Percentiles rank a stretch among this genome's conserved stretches.
These are phyloP conservation scores for Kernera saxatilis DNA, from an alignment of 345 rosid species.

Conservation along the genomic window DNA sequence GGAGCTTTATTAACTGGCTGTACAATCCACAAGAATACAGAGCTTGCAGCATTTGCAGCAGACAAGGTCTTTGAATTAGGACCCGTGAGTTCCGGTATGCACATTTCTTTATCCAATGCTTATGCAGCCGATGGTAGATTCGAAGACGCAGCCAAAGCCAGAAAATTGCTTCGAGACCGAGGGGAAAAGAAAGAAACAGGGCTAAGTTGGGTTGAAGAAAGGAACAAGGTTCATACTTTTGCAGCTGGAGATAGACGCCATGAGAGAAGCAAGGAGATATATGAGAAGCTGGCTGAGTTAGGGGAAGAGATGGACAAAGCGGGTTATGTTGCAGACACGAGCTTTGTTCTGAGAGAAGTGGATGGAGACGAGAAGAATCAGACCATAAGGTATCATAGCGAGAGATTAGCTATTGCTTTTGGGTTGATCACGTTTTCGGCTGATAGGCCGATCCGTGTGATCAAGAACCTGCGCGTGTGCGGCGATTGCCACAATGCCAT, in stretches of 20 bases:
- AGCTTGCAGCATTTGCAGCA: conserved; percentile 77
- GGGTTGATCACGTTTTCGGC: conserved; percentile 56
- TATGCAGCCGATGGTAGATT: conserved; percentile 91
- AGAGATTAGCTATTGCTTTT: conserved; percentile 75
- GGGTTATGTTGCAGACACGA: conserved; percentile 83
- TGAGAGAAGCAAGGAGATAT: conserved; percentile 50
- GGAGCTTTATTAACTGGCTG: conserved; percentile 84
- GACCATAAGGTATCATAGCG: conserved; percentile 74
- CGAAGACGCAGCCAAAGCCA: conserved; percentile 75
- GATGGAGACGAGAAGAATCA: conserved; percentile 66
- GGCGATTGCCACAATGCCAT: conserved; percentile 90
- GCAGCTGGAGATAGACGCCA: conserved; percentile 73
- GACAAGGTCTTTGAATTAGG: conserved; percentile 70
- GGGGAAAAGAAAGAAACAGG: conserved; percentile 90
- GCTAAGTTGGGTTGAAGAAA: conserved; percentile 92
- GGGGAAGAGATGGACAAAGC: conserved; percentile 75
- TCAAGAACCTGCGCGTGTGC: conserved; percentile 85
- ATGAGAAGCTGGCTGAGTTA: conserved; percentile 64
- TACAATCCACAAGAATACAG: conserved; percentile 60
- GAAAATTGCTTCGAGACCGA: conserved; percentile 70
- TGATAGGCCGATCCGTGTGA: conserved; percentile 64
- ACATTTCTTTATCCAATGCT: conserved; percentile 62
- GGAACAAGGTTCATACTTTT: conserved; percentile 76
- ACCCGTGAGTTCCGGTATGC: conserved; percentile 62
- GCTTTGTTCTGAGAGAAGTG: conserved; percentile 67